These are phyloP conservation scores for Carex arenaria DNA, from an alignment of 202 grass and related monocot genomes.

Conservation along the genomic window DNA sequence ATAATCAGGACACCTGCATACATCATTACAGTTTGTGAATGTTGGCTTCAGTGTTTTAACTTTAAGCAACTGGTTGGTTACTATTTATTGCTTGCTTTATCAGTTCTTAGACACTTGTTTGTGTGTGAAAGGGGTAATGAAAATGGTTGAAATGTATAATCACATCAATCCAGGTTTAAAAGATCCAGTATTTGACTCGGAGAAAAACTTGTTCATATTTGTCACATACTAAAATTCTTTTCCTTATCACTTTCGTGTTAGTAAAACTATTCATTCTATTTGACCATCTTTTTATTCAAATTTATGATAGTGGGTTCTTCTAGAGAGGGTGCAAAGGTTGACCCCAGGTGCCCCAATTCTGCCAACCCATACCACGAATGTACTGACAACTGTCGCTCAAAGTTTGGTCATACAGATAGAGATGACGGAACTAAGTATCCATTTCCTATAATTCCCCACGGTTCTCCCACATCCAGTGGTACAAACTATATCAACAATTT, in stretches of 20 bases:
- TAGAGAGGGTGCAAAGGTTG: constrained; percentile 55
- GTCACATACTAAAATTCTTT: neutral
- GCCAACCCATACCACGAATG: constrained; percentile 91
- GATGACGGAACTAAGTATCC: constrained; percentile 35
- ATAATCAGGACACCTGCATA: neutral
- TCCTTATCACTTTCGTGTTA: neutral
- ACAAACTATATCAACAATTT: neutral
- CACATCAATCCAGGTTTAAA: neutral
- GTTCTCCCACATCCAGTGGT: constrained; percentile 22
- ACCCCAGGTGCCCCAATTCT: constrained; percentile 63
- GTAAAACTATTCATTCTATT: constrained; percentile 5
- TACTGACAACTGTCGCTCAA: constrained; percentile 58
- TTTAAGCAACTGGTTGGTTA: neutral
- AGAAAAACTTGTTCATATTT: neutral
- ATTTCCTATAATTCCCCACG: constrained; percentile 14
- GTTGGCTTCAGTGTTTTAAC: neutral
- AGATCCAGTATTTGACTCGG: neutral
- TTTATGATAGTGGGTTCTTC: neutral
- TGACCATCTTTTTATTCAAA: neutral
- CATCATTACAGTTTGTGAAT: neutral
- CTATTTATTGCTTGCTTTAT: neutral
- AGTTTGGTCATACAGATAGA: constrained; percentile 34
- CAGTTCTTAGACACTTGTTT: neutral
- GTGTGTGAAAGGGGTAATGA: neutral
- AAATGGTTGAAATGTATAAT: neutral